Base-by-base conservation (phyloP, 108 stramenopile genomes). In the Cyclotella atomus region DNA sequence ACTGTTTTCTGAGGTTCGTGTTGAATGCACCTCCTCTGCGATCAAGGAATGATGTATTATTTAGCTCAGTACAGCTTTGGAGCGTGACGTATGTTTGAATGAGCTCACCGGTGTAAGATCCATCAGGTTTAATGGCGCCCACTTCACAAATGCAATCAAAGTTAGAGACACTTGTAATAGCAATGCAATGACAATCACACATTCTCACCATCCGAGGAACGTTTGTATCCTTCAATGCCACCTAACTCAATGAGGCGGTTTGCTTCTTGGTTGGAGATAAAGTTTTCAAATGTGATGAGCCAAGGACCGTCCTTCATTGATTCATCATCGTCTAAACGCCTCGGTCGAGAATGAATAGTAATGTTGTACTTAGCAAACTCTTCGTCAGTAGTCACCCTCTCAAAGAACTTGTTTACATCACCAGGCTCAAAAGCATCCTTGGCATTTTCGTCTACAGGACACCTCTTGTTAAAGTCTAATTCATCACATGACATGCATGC, bases 381-480 rank as follows among this genome's bases (percentile, higher is more conserved):
- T 57, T 38, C 67, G 19, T 60, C 46, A 0, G 38, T n/a, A 30
- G 73, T 29, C 16, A 84, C 44, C 20, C 68, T 34, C 29, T 76
- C 61, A 28, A 84, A 84, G 59, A 84, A 71, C 28, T 27, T 32
- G 23, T 75, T 68, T 34, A 82, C 65, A 43, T 85, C 80, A 20
- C 75, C 76, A 3, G 66, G 69, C 61, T 82, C 77, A 10, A 85
- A 73, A 0, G 85, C 82, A 41, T 84, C 79, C 20, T 81, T 65
- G 55, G 77, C 83, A 67, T 85, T 61, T 0, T 54, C 17, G 32
- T 69, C 73, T 8, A 70, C 21, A 27, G 68, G 74, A 25, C 83
- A 84, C 25, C 68, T 65, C 43, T 68, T 54, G 24, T 87, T 71
- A 68, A 84, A 84, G 35, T 79, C 55, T 38, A 84, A n/a, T 10